Conservation (phyloP, 2,329 filamentous ascomycete species). For the Penicillium capsulatum region DNA sequence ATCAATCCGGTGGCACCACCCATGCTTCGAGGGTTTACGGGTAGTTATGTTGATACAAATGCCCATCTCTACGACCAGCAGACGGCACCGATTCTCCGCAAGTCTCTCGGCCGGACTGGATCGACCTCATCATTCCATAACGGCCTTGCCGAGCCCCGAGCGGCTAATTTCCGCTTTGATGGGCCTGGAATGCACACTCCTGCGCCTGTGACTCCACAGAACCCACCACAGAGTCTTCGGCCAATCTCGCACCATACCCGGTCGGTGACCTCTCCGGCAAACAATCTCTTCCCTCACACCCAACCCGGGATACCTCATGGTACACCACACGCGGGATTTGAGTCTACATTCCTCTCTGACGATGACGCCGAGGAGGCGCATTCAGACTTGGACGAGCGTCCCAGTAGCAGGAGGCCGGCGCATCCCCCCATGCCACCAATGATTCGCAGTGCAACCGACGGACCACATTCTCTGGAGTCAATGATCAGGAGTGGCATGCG, state of each 20-base stretch:
- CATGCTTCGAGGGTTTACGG: constrained; percentile 49
- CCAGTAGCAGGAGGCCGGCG: constrained; percentile 25
- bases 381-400: constrained; percentile 75
- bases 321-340: constrained; percentile 46
- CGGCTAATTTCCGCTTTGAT: constrained; percentile 54
- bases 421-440: constrained; percentile 22
- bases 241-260: constrained; percentile 68
- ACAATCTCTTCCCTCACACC: constrained; percentile 42
- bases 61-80: constrained; percentile 90
- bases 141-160: constrained; percentile 69
- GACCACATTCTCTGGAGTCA: constrained; percentile 43
- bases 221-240: constrained; percentile 42
- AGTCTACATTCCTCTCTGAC: constrained; percentile 65
- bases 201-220: constrained; percentile 48
- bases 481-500: constrained; percentile 47
- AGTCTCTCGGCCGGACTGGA: constrained; percentile 68
- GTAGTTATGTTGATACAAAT: constrained; percentile 65
- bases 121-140: constrained; percentile 77
- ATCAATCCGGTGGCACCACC: constrained; percentile 35
- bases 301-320: constrained; percentile 50
- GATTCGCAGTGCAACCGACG: constrained; percentile 36
- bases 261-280: constrained; percentile 76
- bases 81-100: constrained; percentile 82
- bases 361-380: constrained; percentile 74
- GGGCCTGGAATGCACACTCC: constrained; percentile 39